phyloP scores from a whole-genome alignment of 305 asterid genomes.

The Fraxinus floribunda region DNA sequence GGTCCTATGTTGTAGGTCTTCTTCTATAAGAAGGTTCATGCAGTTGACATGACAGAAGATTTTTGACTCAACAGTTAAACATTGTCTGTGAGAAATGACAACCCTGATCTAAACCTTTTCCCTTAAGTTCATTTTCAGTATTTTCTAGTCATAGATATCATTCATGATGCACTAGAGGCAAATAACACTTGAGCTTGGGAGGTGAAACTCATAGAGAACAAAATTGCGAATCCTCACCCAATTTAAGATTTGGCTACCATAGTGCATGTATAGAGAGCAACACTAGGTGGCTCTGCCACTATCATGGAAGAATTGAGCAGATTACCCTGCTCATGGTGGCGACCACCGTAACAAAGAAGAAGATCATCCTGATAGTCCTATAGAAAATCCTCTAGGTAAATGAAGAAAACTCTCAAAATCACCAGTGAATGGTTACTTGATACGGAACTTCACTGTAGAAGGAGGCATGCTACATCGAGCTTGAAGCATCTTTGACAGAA shows the following conservation, averaged over 20 bases:
- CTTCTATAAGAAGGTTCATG: not conserved
- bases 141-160: not conserved
- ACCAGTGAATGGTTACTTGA: not conserved
- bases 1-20: not conserved
- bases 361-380: not conserved
- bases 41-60: not conserved
- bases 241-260: not conserved
- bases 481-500: not conserved
- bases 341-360: not conserved
- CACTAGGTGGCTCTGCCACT: not conserved
- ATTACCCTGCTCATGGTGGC: not conserved
- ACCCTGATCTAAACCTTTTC: not conserved
- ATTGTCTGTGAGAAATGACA: not conserved
- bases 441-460: too few relatives aligned
- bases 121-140: not conserved
- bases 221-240: not conserved
- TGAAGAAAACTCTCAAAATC: not conserved
- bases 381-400: not conserved
- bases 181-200: not conserved
- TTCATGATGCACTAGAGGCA: not conserved
- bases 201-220: not conserved
- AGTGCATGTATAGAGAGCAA: not conserved
- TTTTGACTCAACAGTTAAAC: not conserved
- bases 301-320: not conserved
- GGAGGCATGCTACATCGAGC: not conserved